These are phyloP conservation scores for Nicotiana obtusifolia DNA, from an alignment of 257 asterid genomes.

Conservation along the genomic window DNA sequence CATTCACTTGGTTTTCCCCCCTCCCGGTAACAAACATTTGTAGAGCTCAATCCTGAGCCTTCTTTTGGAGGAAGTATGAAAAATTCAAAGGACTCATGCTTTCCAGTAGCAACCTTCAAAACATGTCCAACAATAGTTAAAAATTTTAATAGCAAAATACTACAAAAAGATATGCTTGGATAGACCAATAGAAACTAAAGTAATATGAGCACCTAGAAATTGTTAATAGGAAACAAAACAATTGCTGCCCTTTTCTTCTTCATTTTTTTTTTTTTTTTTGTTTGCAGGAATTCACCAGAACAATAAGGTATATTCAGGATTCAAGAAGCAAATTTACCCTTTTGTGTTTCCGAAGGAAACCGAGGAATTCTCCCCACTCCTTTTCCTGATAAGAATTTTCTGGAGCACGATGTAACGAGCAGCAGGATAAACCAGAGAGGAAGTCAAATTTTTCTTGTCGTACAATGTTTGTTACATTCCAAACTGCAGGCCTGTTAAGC, in stretches of 20 bases:
- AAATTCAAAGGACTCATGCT: slow-evolving; percentile 35
- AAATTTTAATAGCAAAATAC: neutral
- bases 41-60: slow-evolving; percentile 24
- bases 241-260: neutral
- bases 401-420: slow-evolving; percentile 36
- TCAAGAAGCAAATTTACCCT: slow-evolving; percentile 32
- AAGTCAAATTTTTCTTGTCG: slow-evolving; percentile 18
- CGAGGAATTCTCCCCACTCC: slow-evolving; percentile 53
- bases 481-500: slow-evolving; percentile 39
- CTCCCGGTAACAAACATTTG: slow-evolving; percentile 28
- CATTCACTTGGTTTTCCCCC: slow-evolving; percentile 16
- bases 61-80: slow-evolving; percentile 42
- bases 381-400: slow-evolving; percentile 46
- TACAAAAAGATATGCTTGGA: slow-evolving; percentile 2
- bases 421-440: slow-evolving; percentile 33
- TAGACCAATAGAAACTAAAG: neutral
- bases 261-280: too few relatives aligned
- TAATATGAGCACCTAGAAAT: neutral
- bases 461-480: slow-evolving; percentile 34
- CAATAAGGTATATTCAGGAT: neutral
- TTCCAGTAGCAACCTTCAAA: slow-evolving; percentile 53
- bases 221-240: neutral
- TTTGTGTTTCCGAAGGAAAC: slow-evolving; percentile 30
- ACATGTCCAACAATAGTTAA: slow-evolving; percentile 14
- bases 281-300: neutral